phyloP scores from a whole-genome alignment of 2,329 filamentous ascomycete species.

The Fusarium annulatum region DNA sequence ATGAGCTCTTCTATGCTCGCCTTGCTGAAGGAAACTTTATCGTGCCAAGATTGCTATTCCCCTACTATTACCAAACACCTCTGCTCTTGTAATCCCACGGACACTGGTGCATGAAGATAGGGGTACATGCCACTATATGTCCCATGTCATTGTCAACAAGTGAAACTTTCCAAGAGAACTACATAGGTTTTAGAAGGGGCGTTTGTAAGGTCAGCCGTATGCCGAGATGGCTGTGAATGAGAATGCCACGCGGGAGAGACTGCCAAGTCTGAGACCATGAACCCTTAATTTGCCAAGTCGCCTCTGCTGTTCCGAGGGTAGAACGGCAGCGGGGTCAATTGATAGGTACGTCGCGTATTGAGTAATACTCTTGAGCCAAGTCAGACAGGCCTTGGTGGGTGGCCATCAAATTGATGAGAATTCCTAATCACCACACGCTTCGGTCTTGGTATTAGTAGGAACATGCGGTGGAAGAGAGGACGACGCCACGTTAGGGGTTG shows the following conservation, averaged over 20 bases:
- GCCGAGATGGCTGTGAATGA: background rate
- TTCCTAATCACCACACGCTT: slow-evolving; percentile 9
- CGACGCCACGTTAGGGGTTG: slow-evolving; percentile 30
- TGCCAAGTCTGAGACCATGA: background rate
- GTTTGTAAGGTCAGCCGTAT: background rate
- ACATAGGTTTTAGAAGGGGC: background rate
- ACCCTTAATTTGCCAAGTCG: background rate
- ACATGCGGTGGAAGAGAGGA: slow-evolving; percentile 29
- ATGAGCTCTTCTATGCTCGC: slow-evolving; percentile 62
- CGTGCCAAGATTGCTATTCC: slow-evolving; percentile 65
- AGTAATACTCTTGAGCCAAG: slow-evolving; percentile 15
- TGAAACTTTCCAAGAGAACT: background rate
- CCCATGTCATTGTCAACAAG: background rate
- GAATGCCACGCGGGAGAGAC: background rate
- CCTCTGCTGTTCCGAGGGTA: background rate
- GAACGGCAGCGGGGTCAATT: background rate
- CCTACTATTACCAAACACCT: slow-evolving; percentile 70
- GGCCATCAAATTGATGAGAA: slow-evolving; percentile 19
- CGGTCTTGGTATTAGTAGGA: slow-evolving; percentile 8
- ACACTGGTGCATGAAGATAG: slow-evolving; percentile 67
- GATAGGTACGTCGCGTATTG: background rate
- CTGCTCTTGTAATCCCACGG: slow-evolving; percentile 52
- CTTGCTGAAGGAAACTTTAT: slow-evolving; percentile 67
- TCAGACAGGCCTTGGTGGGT: slow-evolving; percentile 18
- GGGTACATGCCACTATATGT: slow-evolving; percentile 48